phyloP scores from a whole-genome alignment of 495 filamentous ascomycete species.

The Glarea lozoyensis region DNA sequence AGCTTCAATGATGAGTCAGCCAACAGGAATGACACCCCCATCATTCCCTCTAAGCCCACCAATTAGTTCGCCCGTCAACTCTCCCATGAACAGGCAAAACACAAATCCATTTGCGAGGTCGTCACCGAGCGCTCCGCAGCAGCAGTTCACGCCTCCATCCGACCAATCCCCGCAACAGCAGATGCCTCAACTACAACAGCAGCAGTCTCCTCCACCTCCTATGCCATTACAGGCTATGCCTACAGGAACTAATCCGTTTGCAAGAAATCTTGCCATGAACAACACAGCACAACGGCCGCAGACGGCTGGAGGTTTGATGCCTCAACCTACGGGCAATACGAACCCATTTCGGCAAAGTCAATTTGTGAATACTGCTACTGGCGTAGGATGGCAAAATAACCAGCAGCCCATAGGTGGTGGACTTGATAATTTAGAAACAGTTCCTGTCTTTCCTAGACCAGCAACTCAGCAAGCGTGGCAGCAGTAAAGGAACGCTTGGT shows the following conservation, averaged over 20 bases:
- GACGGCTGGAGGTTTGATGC: conserved; percentile 36
- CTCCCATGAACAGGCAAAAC: conserved; percentile 52
- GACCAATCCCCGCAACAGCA: conserved; percentile 35
- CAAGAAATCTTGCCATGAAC: conserved; percentile 29
- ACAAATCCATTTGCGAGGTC: conserved; percentile 80
- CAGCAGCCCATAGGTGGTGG: conserved; percentile 81
- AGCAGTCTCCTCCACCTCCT: too few species aligned
- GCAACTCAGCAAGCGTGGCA: conserved; percentile 47
- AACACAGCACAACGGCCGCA: conserved; percentile 27
- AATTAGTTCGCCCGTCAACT: conserved; percentile 32
- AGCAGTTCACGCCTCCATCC: conserved; percentile 37
- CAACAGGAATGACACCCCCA: conserved; percentile 18
- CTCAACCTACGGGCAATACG: conserved; percentile 75
- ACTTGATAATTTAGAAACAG: conserved; percentile 67
- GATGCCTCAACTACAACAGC: too few species aligned
- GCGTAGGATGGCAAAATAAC: conserved; percentile 74
- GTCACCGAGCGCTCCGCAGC: conserved; percentile 35
- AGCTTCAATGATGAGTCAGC: conserved; percentile 61
- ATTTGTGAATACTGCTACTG: conserved; percentile 81
- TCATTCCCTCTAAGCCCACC: conserved; percentile 23
- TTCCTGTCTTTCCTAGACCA: conserved; percentile 81
- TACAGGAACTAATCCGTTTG: conserved; percentile 70
- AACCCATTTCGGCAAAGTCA: conserved; percentile 89
- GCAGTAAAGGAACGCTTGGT: conserved; percentile 22
- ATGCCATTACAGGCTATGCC: conserved; percentile 46